phyloP scores from a whole-genome alignment of 495 filamentous ascomycete species.

The Penicillium malachiteum region DNA sequence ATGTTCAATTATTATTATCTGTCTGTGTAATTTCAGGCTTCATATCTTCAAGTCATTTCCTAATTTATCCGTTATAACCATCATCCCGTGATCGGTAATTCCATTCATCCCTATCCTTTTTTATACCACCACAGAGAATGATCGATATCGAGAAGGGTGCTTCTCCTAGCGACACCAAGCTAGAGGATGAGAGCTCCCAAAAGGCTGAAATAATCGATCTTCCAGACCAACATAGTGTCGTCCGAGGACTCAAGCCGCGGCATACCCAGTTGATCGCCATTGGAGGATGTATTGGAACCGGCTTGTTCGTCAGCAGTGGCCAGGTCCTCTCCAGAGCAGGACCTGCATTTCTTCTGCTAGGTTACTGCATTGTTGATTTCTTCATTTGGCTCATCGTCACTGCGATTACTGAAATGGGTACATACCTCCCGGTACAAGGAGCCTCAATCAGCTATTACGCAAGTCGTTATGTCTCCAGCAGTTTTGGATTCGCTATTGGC shows the following conservation, averaged over 20 bases:
- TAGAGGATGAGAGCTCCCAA: no score
- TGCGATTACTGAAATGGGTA: slow-evolving; percentile 55
- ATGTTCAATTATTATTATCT: no score
- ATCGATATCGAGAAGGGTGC: no score
- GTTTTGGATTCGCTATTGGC: slow-evolving; percentile 56
- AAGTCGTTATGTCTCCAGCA: slow-evolving; percentile 49
- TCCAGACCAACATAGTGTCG: no score
- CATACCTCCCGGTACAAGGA: slow-evolving; percentile 53
- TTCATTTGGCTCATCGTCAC: slow-evolving; percentile 56
- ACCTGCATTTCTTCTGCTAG: slow-evolving; percentile 60
- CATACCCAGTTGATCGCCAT: slow-evolving; percentile 62
- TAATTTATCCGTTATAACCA: no score
- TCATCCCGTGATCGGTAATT: no score
- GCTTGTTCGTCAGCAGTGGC: slow-evolving; percentile 48
- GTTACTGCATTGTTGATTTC: slow-evolving; percentile 49
- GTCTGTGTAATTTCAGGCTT: no score
- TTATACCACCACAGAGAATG: no score
- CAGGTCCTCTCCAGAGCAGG: slow-evolving; percentile 53
- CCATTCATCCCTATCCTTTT: no score
- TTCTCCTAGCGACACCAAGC: no score
- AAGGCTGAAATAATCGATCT: no score
- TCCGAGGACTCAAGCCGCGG: slow-evolving; percentile 36
- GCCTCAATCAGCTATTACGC: slow-evolving; percentile 52
- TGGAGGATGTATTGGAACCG: slow-evolving; percentile 64
- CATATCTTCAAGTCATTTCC: no score